These are phyloP conservation scores for Fraxinus cuspidata DNA, from an alignment of 257 asterid species.

Conservation along the genomic window DNA sequence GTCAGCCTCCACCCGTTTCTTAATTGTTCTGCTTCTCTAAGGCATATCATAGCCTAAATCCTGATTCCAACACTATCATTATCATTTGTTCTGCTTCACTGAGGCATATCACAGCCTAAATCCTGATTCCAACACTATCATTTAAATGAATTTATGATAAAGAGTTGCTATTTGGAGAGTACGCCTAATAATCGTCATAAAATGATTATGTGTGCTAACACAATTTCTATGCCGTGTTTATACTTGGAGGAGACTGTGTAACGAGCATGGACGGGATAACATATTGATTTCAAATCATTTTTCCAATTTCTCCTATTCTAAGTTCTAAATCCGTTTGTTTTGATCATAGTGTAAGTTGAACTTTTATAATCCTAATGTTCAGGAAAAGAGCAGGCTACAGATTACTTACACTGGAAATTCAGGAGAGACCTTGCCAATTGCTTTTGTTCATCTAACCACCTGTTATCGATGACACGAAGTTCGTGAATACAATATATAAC, in stretches of 20 bases:
- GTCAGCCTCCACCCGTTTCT: not conserved
- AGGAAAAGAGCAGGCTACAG: not conserved
- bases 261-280: not conserved
- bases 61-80: not conserved
- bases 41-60: not conserved
- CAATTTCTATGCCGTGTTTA: too few species aligned
- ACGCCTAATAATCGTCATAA: too few species aligned
- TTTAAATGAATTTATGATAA: too few species aligned
- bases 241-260: too few species aligned
- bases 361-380: not conserved
- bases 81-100: not conserved
- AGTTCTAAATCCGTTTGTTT: not conserved
- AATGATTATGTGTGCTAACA: too few species aligned
- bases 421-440: slow-evolving; percentile 66
- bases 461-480: slow-evolving; percentile 26
- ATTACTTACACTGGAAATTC: slow-evolving; percentile 53
- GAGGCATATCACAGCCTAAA: not conserved
- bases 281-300: not conserved
- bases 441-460: slow-evolving; percentile 54
- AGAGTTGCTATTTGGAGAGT: too few species aligned
- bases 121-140: not conserved
- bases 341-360: not conserved
- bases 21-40: not conserved
- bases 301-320: not conserved
- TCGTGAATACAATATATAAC: not conserved